Evolutionary conservation across 805 yeast genomes (phyloP).

Genomic region (Pichia paraexigua): DNA sequence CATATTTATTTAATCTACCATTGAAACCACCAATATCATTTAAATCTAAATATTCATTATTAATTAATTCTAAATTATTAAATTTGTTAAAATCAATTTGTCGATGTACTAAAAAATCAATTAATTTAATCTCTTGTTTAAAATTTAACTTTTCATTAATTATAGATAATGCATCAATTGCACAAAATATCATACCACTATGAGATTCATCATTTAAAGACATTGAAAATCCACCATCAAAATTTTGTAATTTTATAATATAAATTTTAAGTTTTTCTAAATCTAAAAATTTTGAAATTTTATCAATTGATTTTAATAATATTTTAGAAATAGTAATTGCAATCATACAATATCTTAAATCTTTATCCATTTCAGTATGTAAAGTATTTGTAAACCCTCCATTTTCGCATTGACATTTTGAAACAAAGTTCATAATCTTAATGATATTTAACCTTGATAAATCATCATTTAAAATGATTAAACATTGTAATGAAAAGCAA

Average conservation of each 20-base stretch:
- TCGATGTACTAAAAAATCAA: slow-evolving; percentile 56
- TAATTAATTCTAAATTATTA: slow-evolving; percentile 21
- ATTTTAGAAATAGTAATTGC: slow-evolving; percentile 58
- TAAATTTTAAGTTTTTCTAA: slow-evolving; percentile 31
- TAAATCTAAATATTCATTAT: slow-evolving; percentile 30
- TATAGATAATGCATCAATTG: slow-evolving; percentile 51
- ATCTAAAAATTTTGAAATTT: slow-evolving; percentile 35
- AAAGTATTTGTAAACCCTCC: slow-evolving; percentile 51
- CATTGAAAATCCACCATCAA: slow-evolving; percentile 70
- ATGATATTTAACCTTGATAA: slow-evolving; percentile 31
- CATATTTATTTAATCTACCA: slow-evolving; percentile 77
- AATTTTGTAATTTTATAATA: slow-evolving; percentile 30
- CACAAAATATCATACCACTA: slow-evolving; percentile 84
- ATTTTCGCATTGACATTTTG: slow-evolving; percentile 48
- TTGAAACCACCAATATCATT: slow-evolving; percentile 72
- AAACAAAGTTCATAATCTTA: slow-evolving; percentile 46
- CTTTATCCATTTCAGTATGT: slow-evolving; percentile 41
- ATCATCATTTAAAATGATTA: slow-evolving; percentile 43
- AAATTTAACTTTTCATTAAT: slow-evolving; percentile 19
- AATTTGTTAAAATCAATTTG: slow-evolving; percentile 40
- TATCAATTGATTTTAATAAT: slow-evolving; percentile 21
- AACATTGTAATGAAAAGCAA: slow-evolving; percentile 57
- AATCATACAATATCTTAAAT: slow-evolving; percentile 65
- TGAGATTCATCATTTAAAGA: slow-evolving; percentile 53
- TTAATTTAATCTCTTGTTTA: slow-evolving; percentile 26